Base-by-base conservation (phyloP, 306 rosid species). In the Lathyrus aphaca region DNA sequence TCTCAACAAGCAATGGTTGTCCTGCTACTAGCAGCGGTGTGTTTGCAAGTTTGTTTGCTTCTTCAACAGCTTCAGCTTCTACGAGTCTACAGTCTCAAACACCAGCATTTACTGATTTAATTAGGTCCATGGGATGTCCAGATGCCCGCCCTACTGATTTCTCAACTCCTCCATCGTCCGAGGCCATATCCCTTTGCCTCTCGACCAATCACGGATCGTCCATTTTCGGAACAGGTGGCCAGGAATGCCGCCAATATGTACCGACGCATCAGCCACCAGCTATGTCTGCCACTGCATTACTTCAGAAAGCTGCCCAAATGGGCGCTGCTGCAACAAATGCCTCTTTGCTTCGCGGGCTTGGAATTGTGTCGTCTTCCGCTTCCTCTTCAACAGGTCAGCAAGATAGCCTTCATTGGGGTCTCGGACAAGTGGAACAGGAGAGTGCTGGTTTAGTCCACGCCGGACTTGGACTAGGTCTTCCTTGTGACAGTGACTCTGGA, bases 281-380 rank as follows among this genome's bases (percentile, higher is more conserved):
- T 1, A 86, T 92, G 96, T 92, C 98, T 3, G 98, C 98, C 16
- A 92, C 98, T 2, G 98, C 98, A 8, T 72, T 92, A 19, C 96
- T 92, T 6, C 98, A 92, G 86, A 92, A 89, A 53, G 98, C 98
- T 13, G 96, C 98, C 63, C 96, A 92, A 76, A 89, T 92, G 93
- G 95, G 96, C 2, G 82, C 95, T 1, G 88, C 92, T 6, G 83
- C 91, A 10, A 69, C 98, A 11, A 90, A 82, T 39, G 86, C 86
- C 44, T 88, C 98, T 0, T 70, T 92, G 69, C 91, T 92, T 38
- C 89, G 95, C 0, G 96, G 96, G 5, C 75, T 92, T 5, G 98
- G 98, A n/a, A 66, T 89, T 0, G 79, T 92, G 64, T 68, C 94
- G 0, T 87, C 97, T 6, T 74, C 92, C 0, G 69, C 96, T 3